Conservation (phyloP, 2,329 filamentous ascomycete species). For the Penicillium sp. region DNA sequence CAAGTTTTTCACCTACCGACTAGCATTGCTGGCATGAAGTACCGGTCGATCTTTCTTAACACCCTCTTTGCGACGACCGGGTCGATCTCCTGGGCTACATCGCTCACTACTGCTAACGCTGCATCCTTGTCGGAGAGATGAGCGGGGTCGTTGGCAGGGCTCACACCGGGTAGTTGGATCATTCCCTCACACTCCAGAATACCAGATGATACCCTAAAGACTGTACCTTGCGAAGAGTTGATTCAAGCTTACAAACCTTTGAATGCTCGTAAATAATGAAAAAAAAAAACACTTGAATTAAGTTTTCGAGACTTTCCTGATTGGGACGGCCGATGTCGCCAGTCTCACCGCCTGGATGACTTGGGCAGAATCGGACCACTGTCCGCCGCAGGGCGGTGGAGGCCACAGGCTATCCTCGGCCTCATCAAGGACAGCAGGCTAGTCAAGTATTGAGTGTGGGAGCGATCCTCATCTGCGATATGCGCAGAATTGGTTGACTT, state of each 20-base stretch:
- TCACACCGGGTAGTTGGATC: slow-evolving; percentile 28
- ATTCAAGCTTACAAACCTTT: neutral
- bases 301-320: slow-evolving; percentile 23
- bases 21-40: slow-evolving; percentile 70
- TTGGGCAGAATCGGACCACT: slow-evolving; percentile 19
- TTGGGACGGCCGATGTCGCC: slow-evolving; percentile 26
- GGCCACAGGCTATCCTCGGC: neutral
- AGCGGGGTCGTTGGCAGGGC: slow-evolving; percentile 10
- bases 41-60: slow-evolving; percentile 67
- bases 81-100: slow-evolving; percentile 54
- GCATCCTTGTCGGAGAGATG: slow-evolving; percentile 53
- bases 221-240: neutral
- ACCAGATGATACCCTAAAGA: too few relatives aligned
- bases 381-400: slow-evolving; percentile 1
- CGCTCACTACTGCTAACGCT: slow-evolving; percentile 63
- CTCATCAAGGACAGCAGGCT: neutral
- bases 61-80: slow-evolving; percentile 59
- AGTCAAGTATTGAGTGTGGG: too few relatives aligned
- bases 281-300: slow-evolving; percentile 9
- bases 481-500: neutral
- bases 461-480: too few relatives aligned
- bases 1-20: slow-evolving; percentile 45
- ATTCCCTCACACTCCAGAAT: slow-evolving; percentile 13
- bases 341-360: slow-evolving; percentile 17
- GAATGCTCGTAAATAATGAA: neutral